phyloP scores from a whole-genome alignment of 371 early-diverging fungal genomes.

The Nosema muscidifuracis region DNA sequence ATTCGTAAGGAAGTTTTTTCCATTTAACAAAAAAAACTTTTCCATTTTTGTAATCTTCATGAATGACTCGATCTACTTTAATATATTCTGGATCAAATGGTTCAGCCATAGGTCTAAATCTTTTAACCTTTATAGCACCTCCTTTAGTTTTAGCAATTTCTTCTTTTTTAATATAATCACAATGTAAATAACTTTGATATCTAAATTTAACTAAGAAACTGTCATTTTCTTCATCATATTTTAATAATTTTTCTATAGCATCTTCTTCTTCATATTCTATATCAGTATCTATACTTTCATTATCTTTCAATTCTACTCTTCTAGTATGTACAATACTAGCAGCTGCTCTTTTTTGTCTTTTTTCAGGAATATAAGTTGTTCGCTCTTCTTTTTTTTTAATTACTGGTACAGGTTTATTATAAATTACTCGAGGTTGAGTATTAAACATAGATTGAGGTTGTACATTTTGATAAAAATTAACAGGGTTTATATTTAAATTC shows the following conservation, averaged over 20 bases:
- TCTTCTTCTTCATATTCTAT: conserved; percentile 52
- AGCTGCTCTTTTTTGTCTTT: conserved; percentile 29
- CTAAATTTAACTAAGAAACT: conserved; percentile 60
- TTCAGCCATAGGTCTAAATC: conserved; percentile 43
- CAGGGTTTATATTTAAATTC: background rate
- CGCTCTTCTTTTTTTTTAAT: conserved; percentile 6
- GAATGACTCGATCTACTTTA: conserved; percentile 58
- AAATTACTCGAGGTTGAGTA: background rate
- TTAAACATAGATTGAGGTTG: background rate
- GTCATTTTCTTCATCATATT: conserved; percentile 50
- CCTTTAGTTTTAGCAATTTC: conserved; percentile 68
- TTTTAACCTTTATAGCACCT: conserved; percentile 70
- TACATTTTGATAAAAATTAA: background rate
- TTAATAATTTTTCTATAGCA: conserved; percentile 58
- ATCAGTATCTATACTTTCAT: conserved; percentile 8
- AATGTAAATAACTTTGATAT: conserved; percentile 67
- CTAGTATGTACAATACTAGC: background rate
- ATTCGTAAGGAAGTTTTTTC: conserved; percentile 76
- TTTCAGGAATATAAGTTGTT: conserved; percentile 27
- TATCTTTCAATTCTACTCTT: background rate
- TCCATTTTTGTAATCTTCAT: conserved; percentile 53
- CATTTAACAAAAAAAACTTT: conserved; percentile 74
- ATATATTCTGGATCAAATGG: conserved; percentile 58
- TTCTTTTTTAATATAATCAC: conserved; percentile 71
- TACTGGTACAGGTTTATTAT: background rate